These are phyloP conservation scores for Hyphopichia buzzinii DNA, from an alignment of 1,139 yeast genomes.

Conservation along the genomic window DNA sequence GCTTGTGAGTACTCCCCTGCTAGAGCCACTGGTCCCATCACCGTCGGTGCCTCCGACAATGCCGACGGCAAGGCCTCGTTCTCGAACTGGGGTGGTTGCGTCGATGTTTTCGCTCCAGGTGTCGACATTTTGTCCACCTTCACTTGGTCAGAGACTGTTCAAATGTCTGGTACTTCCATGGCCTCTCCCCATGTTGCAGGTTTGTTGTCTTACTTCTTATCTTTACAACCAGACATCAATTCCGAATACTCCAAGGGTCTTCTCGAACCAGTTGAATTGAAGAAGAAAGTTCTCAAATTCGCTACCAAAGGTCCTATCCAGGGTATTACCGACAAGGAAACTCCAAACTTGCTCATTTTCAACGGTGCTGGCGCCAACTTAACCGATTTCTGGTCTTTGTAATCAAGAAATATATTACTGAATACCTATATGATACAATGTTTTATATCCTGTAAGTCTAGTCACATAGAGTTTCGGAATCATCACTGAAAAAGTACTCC, in stretches of 20 bases:
- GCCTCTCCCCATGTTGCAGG: conserved; percentile 98
- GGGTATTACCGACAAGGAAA: conserved; percentile 34
- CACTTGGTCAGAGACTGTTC: conserved; percentile 86
- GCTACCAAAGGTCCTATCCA: conserved; percentile 33
- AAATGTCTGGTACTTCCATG: conserved; percentile 97
- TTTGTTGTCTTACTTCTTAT: conserved; percentile 80
- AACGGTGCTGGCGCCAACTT: conserved; percentile 24
- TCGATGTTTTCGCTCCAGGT: conserved; percentile 85
- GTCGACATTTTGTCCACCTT: conserved; percentile 78
- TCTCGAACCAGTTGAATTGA: conserved; percentile 34
- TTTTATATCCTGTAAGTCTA: too few species aligned
- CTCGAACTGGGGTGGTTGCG: conserved; percentile 83
- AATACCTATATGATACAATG: too few species aligned
- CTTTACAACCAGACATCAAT: conserved; percentile 82
- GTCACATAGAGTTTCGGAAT: too few species aligned
- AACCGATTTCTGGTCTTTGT: conserved; percentile 5
- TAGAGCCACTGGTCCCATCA: conserved; percentile 68
- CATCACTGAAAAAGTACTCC: too few species aligned
- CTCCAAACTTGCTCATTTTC: conserved; percentile 45
- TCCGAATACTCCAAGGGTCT: conserved; percentile 49
- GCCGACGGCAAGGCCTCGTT: conserved; percentile 76
- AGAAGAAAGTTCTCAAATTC: conserved; percentile 34
- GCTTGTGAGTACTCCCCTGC: conserved; percentile 88
- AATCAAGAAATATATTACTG: background rate
- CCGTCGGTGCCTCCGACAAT: conserved; percentile 81